Evolutionary conservation across 805 yeast species (phyloP).

Genomic region (Candida pini): DNA sequence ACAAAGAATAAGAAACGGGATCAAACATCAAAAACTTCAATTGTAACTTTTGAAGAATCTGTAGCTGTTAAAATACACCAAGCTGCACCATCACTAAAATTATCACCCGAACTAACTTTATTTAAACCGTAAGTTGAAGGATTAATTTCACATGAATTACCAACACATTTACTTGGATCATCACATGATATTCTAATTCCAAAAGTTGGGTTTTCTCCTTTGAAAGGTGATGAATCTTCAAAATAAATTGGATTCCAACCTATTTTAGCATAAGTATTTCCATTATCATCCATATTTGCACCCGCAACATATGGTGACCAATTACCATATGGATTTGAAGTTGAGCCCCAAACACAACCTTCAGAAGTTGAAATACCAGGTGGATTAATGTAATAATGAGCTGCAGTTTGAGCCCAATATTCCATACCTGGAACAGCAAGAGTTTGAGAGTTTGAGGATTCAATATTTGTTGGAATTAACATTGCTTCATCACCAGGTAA

Average conservation of each 20-base stretch:
- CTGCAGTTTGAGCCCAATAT: slow-evolving; percentile 82
- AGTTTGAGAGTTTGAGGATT: slow-evolving; percentile 38
- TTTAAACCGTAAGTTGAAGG: slow-evolving; percentile 61
- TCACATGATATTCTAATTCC: slow-evolving; percentile 75
- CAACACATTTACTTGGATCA: slow-evolving; percentile 61
- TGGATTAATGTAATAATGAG: slow-evolving; percentile 79
- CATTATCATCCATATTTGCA: slow-evolving; percentile 66
- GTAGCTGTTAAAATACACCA: slow-evolving; percentile 81
- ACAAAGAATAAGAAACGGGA: neutral
- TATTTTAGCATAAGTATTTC: slow-evolving; percentile 74
- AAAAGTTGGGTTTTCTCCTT: slow-evolving; percentile 50
- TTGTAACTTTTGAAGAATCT: slow-evolving; percentile 55
- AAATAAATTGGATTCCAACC: slow-evolving; percentile 89
- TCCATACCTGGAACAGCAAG: slow-evolving; percentile 82
- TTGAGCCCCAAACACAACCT: slow-evolving; percentile 82
- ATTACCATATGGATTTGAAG: slow-evolving; percentile 67
- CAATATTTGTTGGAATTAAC: slow-evolving; percentile 78
- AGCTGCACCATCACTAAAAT: slow-evolving; percentile 46
- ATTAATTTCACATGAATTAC: slow-evolving; percentile 78
- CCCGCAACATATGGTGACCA: slow-evolving; percentile 96
- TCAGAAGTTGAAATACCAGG: slow-evolving; percentile 75
- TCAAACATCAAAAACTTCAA: slow-evolving; percentile 57
- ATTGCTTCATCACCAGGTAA: slow-evolving; percentile 93
- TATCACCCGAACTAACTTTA: slow-evolving; percentile 38
- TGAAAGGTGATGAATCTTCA: slow-evolving; percentile 52